Evolutionary conservation across 805 yeast genomes (phyloP).

Genomic region (Babjeviella inositovora): DNA sequence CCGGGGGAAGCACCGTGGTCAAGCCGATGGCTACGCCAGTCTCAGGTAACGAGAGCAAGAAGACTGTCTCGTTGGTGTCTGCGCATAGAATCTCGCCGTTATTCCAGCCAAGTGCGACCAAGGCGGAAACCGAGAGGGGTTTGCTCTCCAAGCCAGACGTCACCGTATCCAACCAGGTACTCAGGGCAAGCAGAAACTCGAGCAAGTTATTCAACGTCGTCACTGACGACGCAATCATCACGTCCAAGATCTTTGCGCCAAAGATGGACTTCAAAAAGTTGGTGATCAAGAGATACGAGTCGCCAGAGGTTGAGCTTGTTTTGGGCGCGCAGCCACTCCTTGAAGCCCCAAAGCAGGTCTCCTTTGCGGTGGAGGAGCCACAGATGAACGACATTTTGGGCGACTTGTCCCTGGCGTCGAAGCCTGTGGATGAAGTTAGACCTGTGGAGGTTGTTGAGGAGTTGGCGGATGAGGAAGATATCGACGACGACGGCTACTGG

Average conservation of each 20-base stretch:
- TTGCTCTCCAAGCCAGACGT: no score
- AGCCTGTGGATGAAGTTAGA: no score
- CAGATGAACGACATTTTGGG: no score
- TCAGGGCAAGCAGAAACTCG: no score
- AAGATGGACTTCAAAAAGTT: conserved; percentile 16
- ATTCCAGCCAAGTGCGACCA: conserved; percentile 10
- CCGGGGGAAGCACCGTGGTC: conserved; percentile 5
- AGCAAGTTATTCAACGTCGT: conserved; percentile 19
- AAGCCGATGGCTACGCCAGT: conserved; percentile 13
- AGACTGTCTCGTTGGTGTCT: conserved; percentile 39
- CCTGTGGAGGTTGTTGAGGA: conserved; percentile 5
- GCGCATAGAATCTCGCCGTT: conserved; percentile 52
- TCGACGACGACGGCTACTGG: conserved; percentile 72
- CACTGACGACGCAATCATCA: conserved; percentile 53
- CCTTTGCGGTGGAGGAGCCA: no score
- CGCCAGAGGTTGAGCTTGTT: conserved; percentile 1
- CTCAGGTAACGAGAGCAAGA: conserved; percentile 18
- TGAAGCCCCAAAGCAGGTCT: conserved; percentile 1
- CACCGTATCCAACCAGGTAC: background rate
- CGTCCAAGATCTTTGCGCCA: conserved; percentile 61
- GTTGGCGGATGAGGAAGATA: conserved; percentile 20
- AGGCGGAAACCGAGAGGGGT: conserved; percentile 1
- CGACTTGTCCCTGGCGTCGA: no score
- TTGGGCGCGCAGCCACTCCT: conserved; percentile 1
- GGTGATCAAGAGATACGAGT: conserved; percentile 3